Conservation (phyloP, 805 yeast genomes). For the Nakazawaea ishiwadae region DNA sequence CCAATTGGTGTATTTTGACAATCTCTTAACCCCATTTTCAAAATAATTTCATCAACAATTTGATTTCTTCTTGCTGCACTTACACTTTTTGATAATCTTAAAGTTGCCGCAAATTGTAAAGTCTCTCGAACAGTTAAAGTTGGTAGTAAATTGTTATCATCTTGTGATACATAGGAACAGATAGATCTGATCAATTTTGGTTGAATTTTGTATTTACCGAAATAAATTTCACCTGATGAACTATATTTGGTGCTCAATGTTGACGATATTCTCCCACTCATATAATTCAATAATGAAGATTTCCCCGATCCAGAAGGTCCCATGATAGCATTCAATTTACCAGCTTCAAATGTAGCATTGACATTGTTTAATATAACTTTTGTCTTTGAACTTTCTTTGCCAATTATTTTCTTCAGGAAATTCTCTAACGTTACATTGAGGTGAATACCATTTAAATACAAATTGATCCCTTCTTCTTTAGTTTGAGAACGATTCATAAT, state of each 20-base stretch:
- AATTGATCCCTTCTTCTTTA: slow-evolving; percentile 13
- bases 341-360: slow-evolving; percentile 42
- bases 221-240: slow-evolving; percentile 33
- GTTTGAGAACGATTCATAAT: neutral
- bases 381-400: slow-evolving; percentile 6
- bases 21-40: slow-evolving; percentile 54
- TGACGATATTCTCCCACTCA: slow-evolving; percentile 48
- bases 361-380: slow-evolving; percentile 36
- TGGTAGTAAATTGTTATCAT: slow-evolving; percentile 60
- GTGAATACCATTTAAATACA: slow-evolving; percentile 18
- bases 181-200: slow-evolving; percentile 17
- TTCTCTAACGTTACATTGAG: slow-evolving; percentile 18
- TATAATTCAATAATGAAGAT: slow-evolving; percentile 50
- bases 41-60: slow-evolving; percentile 45
- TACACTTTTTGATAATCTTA: slow-evolving; percentile 44
- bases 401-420: neutral
- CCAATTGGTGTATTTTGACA: slow-evolving; percentile 68
- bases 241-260: slow-evolving; percentile 24
- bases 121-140: slow-evolving; percentile 73
- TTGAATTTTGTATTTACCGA: slow-evolving; percentile 19
- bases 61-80: slow-evolving; percentile 33
- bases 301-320: slow-evolving; percentile 74
- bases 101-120: slow-evolving; percentile 55
- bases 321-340: slow-evolving; percentile 57
- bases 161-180: slow-evolving; percentile 71